Percentiles rank a stretch among this genome's conserved stretches.
Conservation (phyloP, 1,284 basidiomycete species). For the Pterulicium gracile region DNA sequence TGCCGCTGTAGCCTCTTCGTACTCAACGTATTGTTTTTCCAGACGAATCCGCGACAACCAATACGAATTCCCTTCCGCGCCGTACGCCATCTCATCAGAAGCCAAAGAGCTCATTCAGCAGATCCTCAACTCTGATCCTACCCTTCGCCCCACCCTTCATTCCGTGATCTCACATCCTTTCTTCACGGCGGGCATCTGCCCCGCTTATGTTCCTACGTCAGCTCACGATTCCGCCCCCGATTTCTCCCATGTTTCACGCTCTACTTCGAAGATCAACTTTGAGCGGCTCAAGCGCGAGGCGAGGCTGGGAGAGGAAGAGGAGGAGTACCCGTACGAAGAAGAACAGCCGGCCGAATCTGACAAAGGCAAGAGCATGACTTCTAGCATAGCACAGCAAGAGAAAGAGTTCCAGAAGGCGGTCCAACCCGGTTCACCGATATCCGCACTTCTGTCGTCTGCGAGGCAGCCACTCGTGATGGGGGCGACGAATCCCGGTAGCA, state of each 20-base stretch:
- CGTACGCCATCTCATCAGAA: conserved; percentile 52
- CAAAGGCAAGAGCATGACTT: conserved; percentile 35
- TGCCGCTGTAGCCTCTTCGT: neutral
- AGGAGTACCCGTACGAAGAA: conserved; percentile 14
- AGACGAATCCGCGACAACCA: conserved; percentile 91
- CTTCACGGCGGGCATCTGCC: conserved; percentile 78
- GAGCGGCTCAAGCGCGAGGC: conserved; percentile 48
- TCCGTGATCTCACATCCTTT: conserved; percentile 83
- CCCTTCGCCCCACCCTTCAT: conserved; percentile 72
- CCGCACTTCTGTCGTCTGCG: conserved; percentile 82
- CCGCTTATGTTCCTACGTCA: conserved; percentile 67
- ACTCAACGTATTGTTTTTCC: conserved; percentile 10
- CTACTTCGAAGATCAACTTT: conserved; percentile 64
- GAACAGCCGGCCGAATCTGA: conserved; percentile 11
- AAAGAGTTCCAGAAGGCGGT: conserved; percentile 93
- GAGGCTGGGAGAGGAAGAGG: conserved; percentile 51
- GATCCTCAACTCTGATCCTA: conserved; percentile 80
- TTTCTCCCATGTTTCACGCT: conserved; percentile 56
- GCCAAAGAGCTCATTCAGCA: conserved; percentile 74
- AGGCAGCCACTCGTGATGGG: conserved; percentile 76
- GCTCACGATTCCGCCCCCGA: conserved; percentile 70
- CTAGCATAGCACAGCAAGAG: conserved; percentile 76
- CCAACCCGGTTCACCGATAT: conserved; percentile 91
- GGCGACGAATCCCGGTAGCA: conserved; percentile 12
- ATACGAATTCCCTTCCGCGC: conserved; percentile 85